Evolutionary conservation across 495 filamentous ascomycete species (phyloP), one percentile per base, ranked within the genome.

Genomic region (Xylona heveae): DNA sequence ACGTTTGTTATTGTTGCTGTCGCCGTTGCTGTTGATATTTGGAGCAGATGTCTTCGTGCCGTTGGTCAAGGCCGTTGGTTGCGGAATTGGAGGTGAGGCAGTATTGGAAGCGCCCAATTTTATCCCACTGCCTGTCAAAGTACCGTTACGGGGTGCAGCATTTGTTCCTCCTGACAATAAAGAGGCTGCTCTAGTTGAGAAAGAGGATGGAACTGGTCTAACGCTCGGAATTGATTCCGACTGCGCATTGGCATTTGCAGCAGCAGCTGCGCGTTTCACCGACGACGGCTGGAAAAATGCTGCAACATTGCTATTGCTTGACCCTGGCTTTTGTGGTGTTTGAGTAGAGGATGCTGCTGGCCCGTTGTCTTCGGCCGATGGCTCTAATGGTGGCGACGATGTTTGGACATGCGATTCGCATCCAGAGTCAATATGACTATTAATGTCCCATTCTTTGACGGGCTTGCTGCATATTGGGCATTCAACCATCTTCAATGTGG

Each of bases 381-480:
- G 32, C 17, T 33, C 42, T 48, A 41, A 20, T 62, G 57, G 24
- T 37, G 38, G 41, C 52, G 40, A 52, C 9, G 12, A 10, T 3
- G 15, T 64, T 49, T 63, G 46, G 28, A 77, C 45, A 42, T 69
- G 70, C 12, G 49, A 55, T 42, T 70, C 51, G 52, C 88, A 95
- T 42, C 66, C 65, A 10, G 78, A 82, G 50, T 97, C 88, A 41
- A 97, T 70, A 48, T 97, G 88, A 30, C 64, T 60, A 50, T 97
- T 97, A 56, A 97, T 97, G 36, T 77, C 66, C 33, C 55, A 42
- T 33, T 75, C 57, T 31, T 71, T 66, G 39, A 95, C 84, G 24
- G 62, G 55, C 38, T 80, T 77, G 30, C 64, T 58, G 54, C 88
- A 97, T 35, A 84, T 78, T 4, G 88, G 88, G 46, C 88, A 97